Base-by-base conservation (phyloP, 2,329 filamentous ascomycete species). In the Dactylellina haptotyla region DNA sequence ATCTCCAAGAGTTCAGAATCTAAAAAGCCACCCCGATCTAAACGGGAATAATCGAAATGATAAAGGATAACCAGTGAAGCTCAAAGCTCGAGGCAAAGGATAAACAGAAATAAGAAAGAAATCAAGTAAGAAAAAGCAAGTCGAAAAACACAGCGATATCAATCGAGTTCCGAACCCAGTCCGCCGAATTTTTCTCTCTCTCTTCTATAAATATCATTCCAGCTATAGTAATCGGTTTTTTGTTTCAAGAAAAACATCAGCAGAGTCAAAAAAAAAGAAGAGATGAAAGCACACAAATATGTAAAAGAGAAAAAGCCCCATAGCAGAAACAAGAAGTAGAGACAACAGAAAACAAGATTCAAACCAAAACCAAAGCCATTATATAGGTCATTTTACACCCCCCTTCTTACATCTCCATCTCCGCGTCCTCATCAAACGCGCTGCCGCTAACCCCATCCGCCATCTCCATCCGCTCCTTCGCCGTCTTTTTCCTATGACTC, bases 381-480 rank as follows among this genome's bases (percentile, higher is more conserved):
- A 56, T 53, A 30, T 23, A 30, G 57, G n/a, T 12, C 16, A 37
- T 34, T 26, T 26, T 50, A 20, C 20, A 39, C 59, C 6, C 2
- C 56, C 32, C 59, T 34, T 32, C 48, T 45, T 61, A 70, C 62
- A 69, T 63, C 50, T 54, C 57, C 70, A 75, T 75, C 26, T 53
- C 72, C 12, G 51, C 34, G 46, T 75, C 63, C 1, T 70, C 64
- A 37, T 72, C 67, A 2, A 62, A 30, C 16, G 58, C 67, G 37
- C 54, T 66, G 30, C 67, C 61, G 10, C 59, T 61, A 20, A 67
- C 56, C 6, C 88, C 88, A 77, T 90, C 88, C 2, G 88, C 88
- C 80, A 90, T 88, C 18, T 88, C 87, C 61, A 90, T 84, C 66
- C 88, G 83, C 79, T 90, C 88, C 80, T 90, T 90, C 2, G 88